These are phyloP conservation scores for Brettanomyces bruxellensis DNA, from an alignment of 805 yeast genomes.

Conservation along the genomic window DNA sequence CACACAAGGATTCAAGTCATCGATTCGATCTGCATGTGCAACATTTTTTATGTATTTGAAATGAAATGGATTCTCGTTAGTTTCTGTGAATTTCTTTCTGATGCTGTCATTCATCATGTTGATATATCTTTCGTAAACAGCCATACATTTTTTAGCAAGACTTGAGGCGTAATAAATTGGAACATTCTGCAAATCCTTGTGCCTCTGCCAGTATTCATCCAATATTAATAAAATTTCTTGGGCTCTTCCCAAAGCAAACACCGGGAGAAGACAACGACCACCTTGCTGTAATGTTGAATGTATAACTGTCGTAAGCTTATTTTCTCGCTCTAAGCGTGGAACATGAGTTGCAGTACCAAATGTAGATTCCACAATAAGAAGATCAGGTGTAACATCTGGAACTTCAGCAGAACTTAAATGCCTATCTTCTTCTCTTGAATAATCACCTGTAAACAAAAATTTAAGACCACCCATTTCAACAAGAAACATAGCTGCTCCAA, in stretches of 20 bases:
- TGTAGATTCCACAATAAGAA: conserved; percentile 88
- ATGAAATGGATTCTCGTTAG: conserved; percentile 81
- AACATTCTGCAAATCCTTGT: conserved; percentile 72
- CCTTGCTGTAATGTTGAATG: conserved; percentile 81
- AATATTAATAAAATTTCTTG: conserved; percentile 84
- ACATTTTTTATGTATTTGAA: conserved; percentile 79
- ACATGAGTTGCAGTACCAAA: conserved; percentile 98
- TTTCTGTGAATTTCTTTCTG: conserved; percentile 63
- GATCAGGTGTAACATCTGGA: conserved; percentile 80
- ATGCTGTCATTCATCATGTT: conserved; percentile 96
- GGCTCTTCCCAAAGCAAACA: conserved; percentile 93
- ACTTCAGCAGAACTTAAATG: conserved; percentile 94
- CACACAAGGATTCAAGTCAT: conserved; percentile 92
- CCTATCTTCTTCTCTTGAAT: conserved; percentile 90
- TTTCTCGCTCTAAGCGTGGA: conserved; percentile 79
- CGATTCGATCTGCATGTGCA: conserved; percentile 71
- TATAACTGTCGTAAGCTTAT: conserved; percentile 67
- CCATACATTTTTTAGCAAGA: conserved; percentile 92
- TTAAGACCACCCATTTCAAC: conserved; percentile 91
- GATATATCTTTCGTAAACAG: conserved; percentile 92
- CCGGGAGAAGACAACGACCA: conserved; percentile 88
- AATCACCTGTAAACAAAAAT: conserved; percentile 90
- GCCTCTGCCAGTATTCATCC: conserved; percentile 89
- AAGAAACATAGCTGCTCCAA: conserved; percentile 97
- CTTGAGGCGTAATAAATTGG: conserved; percentile 88